Evolutionary conservation across 1,284 basidiomycete genomes (phyloP).

Genomic region (Tremellales sp.): DNA sequence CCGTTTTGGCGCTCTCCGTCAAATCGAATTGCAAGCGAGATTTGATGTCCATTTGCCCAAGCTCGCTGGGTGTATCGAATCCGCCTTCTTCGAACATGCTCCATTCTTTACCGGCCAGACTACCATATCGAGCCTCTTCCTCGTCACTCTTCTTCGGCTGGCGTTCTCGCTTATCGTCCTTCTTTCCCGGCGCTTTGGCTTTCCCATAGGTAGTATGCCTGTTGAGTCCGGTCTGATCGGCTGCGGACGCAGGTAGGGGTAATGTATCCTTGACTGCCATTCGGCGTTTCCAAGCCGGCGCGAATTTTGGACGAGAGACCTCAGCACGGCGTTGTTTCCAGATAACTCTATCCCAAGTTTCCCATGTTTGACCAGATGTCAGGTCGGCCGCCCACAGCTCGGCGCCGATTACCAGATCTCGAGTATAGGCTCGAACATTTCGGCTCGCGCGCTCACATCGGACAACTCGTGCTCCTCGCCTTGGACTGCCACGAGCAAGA

Average conservation of each 20-base stretch:
- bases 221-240: neutral
- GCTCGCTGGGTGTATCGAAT: slow-evolving; percentile 54
- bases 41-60: slow-evolving; percentile 21
- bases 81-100: slow-evolving; percentile 78
- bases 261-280: slow-evolving; percentile 36
- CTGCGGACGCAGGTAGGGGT: slow-evolving; percentile 19
- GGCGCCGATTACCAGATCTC: slow-evolving; percentile 68
- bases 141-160: slow-evolving; percentile 27
- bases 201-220: slow-evolving; percentile 15
- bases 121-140: slow-evolving; percentile 67
- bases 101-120: slow-evolving; percentile 78
- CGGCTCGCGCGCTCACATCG: slow-evolving; percentile 67
- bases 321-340: slow-evolving; percentile 23
- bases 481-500: slow-evolving; percentile 52
- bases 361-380: slow-evolving; percentile 17
- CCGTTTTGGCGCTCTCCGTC: slow-evolving; percentile 74
- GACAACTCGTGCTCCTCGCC: slow-evolving; percentile 67
- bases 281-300: slow-evolving; percentile 26
- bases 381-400: slow-evolving; percentile 61
- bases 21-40: slow-evolving; percentile 79
- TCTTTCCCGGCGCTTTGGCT: slow-evolving; percentile 4
- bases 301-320: slow-evolving; percentile 35
- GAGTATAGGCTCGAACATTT: slow-evolving; percentile 75
- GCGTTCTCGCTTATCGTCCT: slow-evolving; percentile 2
- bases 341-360: slow-evolving; percentile 33